Evolutionary conservation across 129 eudicot genomes (phyloP).

Genomic region (Chrysanthemum makinoi): DNA sequence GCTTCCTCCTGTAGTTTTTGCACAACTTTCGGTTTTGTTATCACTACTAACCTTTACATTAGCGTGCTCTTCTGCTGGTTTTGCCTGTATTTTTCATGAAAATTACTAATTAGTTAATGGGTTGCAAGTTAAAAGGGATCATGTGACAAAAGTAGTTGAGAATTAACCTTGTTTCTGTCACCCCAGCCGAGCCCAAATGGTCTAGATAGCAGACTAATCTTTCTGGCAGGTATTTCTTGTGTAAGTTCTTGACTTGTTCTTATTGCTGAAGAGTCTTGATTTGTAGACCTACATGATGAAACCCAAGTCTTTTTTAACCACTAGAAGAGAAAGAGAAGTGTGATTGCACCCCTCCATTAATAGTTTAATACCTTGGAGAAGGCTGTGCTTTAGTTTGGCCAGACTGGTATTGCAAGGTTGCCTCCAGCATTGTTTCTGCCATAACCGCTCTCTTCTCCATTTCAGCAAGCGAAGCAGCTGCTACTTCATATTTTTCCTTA

Average conservation of each 20-base stretch:
- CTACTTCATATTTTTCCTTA: conserved; percentile 80
- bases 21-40: conserved; percentile 23
- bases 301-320: conserved; percentile 3
- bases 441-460: conserved; percentile 91
- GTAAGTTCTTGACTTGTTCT: conserved; percentile 57
- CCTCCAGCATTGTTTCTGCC: conserved; percentile 98
- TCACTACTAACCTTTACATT: conserved; percentile 34
- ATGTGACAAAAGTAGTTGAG: not conserved
- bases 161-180: conserved; percentile 79
- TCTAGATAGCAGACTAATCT: conserved; percentile 74
- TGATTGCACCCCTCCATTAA: not conserved
- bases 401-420: conserved; percentile 96
- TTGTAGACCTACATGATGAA: conserved; percentile 29
- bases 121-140: conserved; percentile 1
- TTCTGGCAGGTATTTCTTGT: conserved; percentile 64
- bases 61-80: conserved; percentile 42
- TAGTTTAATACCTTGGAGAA: conserved; percentile 67
- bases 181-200: conserved; percentile 94
- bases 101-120: not conserved
- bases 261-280: conserved; percentile 44
- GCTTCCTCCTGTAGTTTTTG: conserved; percentile 32
- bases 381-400: conserved; percentile 74
- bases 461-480: conserved; percentile 69
- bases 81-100: conserved; percentile 35
- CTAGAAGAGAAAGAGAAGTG: not conserved